Conservation (phyloP, 129 eudicot species). For the Tagetes patula region DNA sequence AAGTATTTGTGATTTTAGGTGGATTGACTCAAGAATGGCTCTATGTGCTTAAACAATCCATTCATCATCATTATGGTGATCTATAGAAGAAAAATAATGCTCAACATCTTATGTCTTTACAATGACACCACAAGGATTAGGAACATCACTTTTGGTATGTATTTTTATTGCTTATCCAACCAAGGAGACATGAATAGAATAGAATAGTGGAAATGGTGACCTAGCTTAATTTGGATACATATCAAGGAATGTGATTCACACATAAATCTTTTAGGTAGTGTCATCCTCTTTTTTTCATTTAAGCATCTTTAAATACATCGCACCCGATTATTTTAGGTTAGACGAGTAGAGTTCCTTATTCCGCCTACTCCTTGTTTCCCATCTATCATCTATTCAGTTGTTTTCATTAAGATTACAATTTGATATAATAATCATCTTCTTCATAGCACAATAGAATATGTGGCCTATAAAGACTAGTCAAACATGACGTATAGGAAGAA, state of each 20-base stretch:
- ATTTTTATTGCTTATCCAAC: not conserved
- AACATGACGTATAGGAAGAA: not conserved
- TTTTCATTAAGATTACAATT: no score
- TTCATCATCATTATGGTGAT: not conserved
- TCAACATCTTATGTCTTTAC: not conserved
- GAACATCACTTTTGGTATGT: not conserved
- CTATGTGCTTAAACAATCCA: not conserved
- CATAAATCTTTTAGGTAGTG: not conserved
- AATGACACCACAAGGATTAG: not conserved
- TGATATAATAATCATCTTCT: not conserved
- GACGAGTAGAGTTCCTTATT: conserved; percentile 10
- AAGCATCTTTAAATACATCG: conserved; percentile 24
- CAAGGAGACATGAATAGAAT: conserved; percentile 24
- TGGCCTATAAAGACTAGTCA: conserved; percentile 19
- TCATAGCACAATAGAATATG: conserved; percentile 14
- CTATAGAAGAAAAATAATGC: not conserved
- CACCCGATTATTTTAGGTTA: not conserved
- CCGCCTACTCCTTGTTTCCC: conserved; percentile 20
- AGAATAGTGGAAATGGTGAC: not conserved
- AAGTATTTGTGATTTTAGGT: not conserved
- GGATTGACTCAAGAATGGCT: not conserved
- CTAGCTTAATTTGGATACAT: not conserved
- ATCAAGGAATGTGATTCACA: conserved; percentile 21
- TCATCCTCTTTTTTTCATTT: not conserved
- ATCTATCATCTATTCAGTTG: not conserved